Evolutionary conservation across 805 yeast species (phyloP).

Genomic region (Zygotorulaspora danielsina): DNA sequence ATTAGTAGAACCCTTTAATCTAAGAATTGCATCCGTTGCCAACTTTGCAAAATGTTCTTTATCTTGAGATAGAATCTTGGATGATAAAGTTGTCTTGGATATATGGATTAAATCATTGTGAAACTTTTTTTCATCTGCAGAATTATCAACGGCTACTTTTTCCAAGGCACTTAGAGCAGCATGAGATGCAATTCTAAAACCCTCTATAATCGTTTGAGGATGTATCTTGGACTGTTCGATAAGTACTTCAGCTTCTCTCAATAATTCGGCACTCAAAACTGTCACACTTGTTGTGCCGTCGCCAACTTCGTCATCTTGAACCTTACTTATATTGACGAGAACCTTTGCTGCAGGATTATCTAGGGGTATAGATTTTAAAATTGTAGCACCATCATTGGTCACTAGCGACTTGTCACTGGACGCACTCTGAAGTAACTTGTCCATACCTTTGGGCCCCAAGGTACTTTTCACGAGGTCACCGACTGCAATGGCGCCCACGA

Average conservation of each 20-base stretch:
- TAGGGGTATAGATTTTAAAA: constrained; percentile 85
- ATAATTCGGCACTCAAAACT: constrained; percentile 80
- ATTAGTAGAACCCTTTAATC: constrained; percentile 82
- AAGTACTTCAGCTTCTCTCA: constrained; percentile 90
- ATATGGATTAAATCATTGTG: constrained; percentile 76
- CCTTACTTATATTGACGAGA: constrained; percentile 87
- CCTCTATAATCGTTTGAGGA: constrained; percentile 96
- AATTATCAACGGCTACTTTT: constrained; percentile 70
- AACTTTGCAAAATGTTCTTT: constrained; percentile 82
- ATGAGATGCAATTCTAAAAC: constrained; percentile 80
- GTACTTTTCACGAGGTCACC: constrained; percentile 95
- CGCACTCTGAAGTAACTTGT: constrained; percentile 84
- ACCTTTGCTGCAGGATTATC: constrained; percentile 98
- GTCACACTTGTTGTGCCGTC: constrained; percentile 98
- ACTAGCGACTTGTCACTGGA: constrained; percentile 73
- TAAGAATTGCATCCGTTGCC: constrained; percentile 90
- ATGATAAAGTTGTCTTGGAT: constrained; percentile 89
- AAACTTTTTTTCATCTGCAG: constrained; percentile 52
- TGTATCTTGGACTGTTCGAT: constrained; percentile 84
- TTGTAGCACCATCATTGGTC: constrained; percentile 98
- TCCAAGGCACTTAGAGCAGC: constrained; percentile 84
- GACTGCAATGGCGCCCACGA: constrained; percentile 98
- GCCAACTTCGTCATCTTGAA: constrained; percentile 97
- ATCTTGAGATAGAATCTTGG: constrained; percentile 93
- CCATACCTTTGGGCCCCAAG: constrained; percentile 99